phyloP scores from a whole-genome alignment of 106 monocot genomes.

The Dendrobium chrysotoxum region DNA sequence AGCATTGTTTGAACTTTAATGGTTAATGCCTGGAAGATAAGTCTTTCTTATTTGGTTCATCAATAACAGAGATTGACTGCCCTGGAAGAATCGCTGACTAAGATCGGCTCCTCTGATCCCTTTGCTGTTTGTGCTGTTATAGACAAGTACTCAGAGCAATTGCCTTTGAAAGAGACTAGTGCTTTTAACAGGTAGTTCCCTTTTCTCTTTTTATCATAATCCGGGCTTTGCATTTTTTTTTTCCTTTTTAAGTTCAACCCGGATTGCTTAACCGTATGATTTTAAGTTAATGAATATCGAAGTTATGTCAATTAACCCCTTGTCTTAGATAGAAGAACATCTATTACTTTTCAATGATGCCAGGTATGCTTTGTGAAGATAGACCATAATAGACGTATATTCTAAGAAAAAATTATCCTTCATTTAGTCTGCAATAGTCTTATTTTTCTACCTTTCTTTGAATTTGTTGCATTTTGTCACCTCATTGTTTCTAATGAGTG shows the following conservation, averaged over 20 bases:
- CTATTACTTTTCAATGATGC: not conserved
- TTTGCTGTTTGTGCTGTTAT: conserved; percentile 62
- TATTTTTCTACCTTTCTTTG: not conserved
- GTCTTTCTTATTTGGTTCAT: not conserved
- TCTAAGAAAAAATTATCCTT: not conserved
- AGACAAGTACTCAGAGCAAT: conserved; percentile 48
- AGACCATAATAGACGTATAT: not conserved
- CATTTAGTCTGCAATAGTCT: not conserved
- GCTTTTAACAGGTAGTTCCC: conserved; percentile 56
- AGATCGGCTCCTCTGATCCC: conserved; percentile 47
- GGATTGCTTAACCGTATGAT: not conserved
- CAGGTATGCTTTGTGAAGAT: not conserved
- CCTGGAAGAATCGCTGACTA: conserved; percentile 58
- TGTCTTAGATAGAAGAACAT: not conserved
- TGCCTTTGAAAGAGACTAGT: conserved; percentile 58
- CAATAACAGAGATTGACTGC: conserved; percentile 51
- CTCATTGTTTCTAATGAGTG: not conserved
- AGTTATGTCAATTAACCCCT: not conserved
- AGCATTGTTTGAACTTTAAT: not conserved
- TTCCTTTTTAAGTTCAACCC: not conserved
- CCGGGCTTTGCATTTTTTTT: not conserved
- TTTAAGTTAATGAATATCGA: not conserved
- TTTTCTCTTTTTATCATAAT: conserved; percentile 6
- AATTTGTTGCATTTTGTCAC: not conserved
- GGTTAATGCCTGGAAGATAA: not conserved